Base-by-base conservation (phyloP, 1,284 basidiomycete species). In the Termitomyces sp. region DNA sequence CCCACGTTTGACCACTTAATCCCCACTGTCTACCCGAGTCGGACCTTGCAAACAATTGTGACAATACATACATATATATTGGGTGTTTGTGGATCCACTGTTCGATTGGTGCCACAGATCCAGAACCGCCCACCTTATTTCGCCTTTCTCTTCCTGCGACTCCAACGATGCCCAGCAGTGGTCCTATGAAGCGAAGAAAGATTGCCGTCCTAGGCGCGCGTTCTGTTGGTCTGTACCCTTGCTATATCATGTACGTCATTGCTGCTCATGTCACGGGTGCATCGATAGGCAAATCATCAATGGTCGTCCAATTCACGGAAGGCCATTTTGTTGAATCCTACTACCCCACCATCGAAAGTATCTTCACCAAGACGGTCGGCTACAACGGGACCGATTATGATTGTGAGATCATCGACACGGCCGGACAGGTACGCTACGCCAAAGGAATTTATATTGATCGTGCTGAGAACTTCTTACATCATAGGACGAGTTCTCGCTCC, bases 381-480 rank as follows among this genome's bases (percentile, higher is more conserved):
- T 85, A 89, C 77, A 89, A 90, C 58, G 92, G 92, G 53, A 78
- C 83, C 43, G 88, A 94, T 62, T 98, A 92, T 68, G 85, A 93
- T 62, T 94, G 93, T 76, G 94, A 98, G 77, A 94, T 99, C 73
- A 90, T 98, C 68, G 96, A 98, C 74, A 97, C 94, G 50, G 96
- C 96, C 48, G 96, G 96, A 50, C 93, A 98, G 78, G 87, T 83
- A 55, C 53, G 69, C 51, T 42, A n/a, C 12, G 34, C 43, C 39
- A 30, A n/a, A n/a, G 24, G 19, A 34, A 33, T n/a, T 12, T 50
- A 36, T 5, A 33, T 34, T 39, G 36, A 36, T 46, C 15, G 10
- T 21, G 31, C 45, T 33, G 34, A 42, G 50, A 34, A 15, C n/a
- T 45, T n/a, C 52, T 12, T 17, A 17, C 13, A 33, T 21, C 38